A percentile compares a stretch with the other conserved stretches of the same genome.
Conservation (phyloP, 441 rosid genomes). For the Brassica balearica region DNA sequence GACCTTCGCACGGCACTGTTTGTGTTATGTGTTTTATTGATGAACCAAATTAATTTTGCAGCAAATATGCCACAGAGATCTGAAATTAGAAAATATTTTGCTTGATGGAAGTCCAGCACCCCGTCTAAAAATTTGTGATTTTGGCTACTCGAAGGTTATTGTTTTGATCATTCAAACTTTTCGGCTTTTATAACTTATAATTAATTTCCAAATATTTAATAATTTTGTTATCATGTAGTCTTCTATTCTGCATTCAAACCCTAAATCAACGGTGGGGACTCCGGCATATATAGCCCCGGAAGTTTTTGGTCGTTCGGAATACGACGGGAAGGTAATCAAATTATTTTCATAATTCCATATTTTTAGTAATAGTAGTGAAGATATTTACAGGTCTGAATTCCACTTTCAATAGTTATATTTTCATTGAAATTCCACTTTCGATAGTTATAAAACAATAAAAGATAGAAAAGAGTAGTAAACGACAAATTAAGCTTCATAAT, state of each 20-base stretch:
- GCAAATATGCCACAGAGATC: conserved; percentile 82
- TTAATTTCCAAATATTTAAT: neutral
- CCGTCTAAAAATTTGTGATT: conserved; percentile 74
- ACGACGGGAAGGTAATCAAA: conserved; percentile 66
- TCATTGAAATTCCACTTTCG: conserved; percentile 28
- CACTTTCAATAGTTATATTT: conserved; percentile 29
- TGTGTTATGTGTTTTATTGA: neutral
- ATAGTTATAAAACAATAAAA: conserved; percentile 35
- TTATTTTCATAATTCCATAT: conserved; percentile 1
- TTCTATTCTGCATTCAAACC: conserved; percentile 64
- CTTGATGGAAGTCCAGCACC: conserved; percentile 77
- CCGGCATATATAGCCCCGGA: conserved; percentile 85
- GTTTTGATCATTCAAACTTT: neutral
- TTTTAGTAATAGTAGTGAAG: conserved; percentile 7
- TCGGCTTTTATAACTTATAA: neutral
- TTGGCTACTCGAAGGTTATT: conserved; percentile 75
- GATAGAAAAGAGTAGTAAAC: conserved; percentile 39
- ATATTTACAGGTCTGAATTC: conserved; percentile 36
- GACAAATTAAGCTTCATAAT: conserved; percentile 35
- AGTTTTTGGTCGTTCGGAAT: conserved; percentile 63
- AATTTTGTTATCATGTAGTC: conserved; percentile 47
- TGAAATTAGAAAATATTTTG: conserved; percentile 69
- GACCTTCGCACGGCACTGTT: no score
- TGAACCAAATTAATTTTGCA: conserved; percentile 31
- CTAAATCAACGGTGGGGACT: conserved; percentile 82